Base-by-base conservation (phyloP, 2,329 filamentous ascomycete genomes). In the Beauveria brongniartii region DNA sequence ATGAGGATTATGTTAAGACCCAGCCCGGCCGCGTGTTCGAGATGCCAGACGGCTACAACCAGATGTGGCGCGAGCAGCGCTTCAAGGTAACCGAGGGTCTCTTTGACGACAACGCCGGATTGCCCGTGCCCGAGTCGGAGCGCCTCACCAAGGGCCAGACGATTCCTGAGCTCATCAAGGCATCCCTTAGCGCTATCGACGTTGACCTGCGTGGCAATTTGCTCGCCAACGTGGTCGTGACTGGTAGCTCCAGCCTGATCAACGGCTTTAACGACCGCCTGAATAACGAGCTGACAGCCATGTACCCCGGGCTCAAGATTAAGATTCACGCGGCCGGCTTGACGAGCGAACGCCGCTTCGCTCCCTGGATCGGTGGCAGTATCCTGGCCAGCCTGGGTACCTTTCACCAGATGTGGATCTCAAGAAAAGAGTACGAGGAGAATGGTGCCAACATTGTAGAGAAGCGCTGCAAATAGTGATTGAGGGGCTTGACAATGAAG, bases 331-430 rank as follows among this genome's bases (percentile, higher is more conserved):
- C 94, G 0, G 88, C 92, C 0, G 91, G 91, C 20, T 85, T 93
- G 68, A 90, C 90, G 0, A 90, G 88, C 43, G 95, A 99, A 80
- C 80, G 95, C 59, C 89, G 92, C 66, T 97, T 96, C 74, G 92
- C 91, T 24, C 87, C 90, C 55, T 99, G 94, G 93, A 92, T 99
- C 67, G 94, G 95, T 52, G 94, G 94, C 51, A 97, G 92, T 75
- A 97, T 99, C 68, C 79, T 99, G 67, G 92, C 91, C 7, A 97
- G 92, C 74, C 75, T 99, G 76, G 95, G 95, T 10, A 96, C 92
- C 16, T 99, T 99, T 77, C 94, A 99, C 78, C 94, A 99, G 79
- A 93, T 99, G 89, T 99, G 94, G 94, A 95, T 99, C 68, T 93
- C 89, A 26, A 91, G 87, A 75, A 96, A 96, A 80, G 94, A 99